These are phyloP conservation scores for Barnettozyma sp. DNA, from an alignment of 805 yeast genomes.

Conservation along the genomic window DNA sequence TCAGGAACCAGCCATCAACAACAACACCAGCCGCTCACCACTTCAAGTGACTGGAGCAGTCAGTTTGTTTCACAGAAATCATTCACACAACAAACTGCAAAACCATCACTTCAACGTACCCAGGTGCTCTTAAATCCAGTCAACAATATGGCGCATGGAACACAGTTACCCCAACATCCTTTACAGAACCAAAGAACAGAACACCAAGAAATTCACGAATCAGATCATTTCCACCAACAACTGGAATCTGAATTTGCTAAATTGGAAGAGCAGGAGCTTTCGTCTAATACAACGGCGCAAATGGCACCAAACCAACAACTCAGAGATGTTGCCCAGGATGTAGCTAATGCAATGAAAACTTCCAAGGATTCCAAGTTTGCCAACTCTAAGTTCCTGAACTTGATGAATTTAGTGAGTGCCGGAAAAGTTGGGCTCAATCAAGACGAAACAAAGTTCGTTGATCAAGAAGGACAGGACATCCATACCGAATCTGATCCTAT, in stretches of 20 bases:
- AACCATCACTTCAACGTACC: constrained; percentile 7
- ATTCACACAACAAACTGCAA: constrained; percentile 4
- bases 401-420: constrained; percentile 21
- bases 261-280: constrained; percentile 9
- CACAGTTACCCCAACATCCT: constrained; percentile 10
- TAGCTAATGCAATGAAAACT: constrained; percentile 22
- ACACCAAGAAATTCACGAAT: constrained; percentile 20
- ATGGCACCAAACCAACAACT: constrained; percentile 15
- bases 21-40: constrained; percentile 6
- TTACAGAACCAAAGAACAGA: constrained; percentile 17
- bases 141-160: constrained; percentile 6
- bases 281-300: neutral
- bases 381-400: constrained; percentile 22
- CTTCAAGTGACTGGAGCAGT: constrained; percentile 13
- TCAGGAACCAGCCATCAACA: constrained; percentile 4
- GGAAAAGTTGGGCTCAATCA: constrained; percentile 21
- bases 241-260: constrained; percentile 15
- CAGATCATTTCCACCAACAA: constrained; percentile 10
- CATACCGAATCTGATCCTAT: constrained; percentile 12
- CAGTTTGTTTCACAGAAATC: constrained; percentile 13
- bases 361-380: constrained; percentile 18
- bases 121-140: constrained; percentile 7
- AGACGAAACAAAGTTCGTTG: constrained; percentile 22
- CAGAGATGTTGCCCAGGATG: constrained; percentile 23
- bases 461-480: constrained; percentile 22